Base-by-base conservation (phyloP, 495 filamentous ascomycete genomes). In the Trichodelitschia bisporula region DNA sequence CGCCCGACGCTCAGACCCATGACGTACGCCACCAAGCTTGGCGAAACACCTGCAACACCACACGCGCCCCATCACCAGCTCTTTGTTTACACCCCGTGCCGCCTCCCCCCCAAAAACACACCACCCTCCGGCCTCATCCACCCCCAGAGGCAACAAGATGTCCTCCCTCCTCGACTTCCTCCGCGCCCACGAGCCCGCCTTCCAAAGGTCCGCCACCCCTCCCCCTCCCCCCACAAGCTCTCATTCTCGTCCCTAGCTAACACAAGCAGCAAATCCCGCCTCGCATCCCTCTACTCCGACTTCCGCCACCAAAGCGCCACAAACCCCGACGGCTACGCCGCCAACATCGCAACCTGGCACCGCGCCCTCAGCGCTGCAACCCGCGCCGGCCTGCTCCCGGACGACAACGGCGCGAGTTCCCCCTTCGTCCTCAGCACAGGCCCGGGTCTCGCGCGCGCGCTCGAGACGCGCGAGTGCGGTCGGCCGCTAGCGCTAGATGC, bases 271-370 rank as follows among this genome's bases (percentile, higher is more conserved):
- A 86, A 75, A 52, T 66, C 71, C 36, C 80, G 86, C 24, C 68
- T 93, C 3, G 73, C 80, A 4, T 83, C 83, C 10, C 67, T 97
- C 30, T 97, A 91, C 54, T 92, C 83, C 34, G 89, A 95, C 49
- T 95, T 97, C 50, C 56, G 65, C 3, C 46, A 61, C 20, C 80
- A 84, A 37, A 64, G 62, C 36, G 67, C 65, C 32, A 72, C 73
- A 19, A 97, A 97, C 45, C 82, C 83, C 1, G 80, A 89, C 42
- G 84, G 82, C 37, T 97, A 82, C 54, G 51, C 59, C 18, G 77
- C 83, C 29, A 95, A 97, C 47, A 50, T 83, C 24, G 53, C 62
- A 10, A 77, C 83, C 25, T 97, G 86, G 86, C 66, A 71, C 42
- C 58, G 61, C 17, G 83, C 64, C 1, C 61, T 97, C 15, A 57